phyloP scores from a whole-genome alignment of 2,329 filamentous ascomycete genomes.

The Didymella pinodella region DNA sequence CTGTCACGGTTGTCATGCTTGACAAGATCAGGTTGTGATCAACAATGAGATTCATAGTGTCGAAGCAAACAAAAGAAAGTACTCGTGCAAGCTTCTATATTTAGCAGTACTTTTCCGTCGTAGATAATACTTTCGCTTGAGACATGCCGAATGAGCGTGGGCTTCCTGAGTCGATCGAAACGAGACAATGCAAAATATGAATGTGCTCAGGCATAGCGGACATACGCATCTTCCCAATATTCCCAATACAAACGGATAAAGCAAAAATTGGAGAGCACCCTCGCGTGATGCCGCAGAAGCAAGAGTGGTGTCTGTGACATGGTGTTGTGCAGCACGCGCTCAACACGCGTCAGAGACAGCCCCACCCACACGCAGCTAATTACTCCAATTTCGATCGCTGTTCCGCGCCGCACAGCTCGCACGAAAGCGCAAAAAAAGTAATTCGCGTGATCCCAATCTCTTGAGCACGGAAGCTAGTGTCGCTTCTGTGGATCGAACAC shows the following conservation, averaged over 20 bases:
- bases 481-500: conserved; percentile 26
- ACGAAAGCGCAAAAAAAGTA: conserved; percentile 10
- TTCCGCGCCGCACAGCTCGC: neutral
- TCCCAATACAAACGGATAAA: neutral
- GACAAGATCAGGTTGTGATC: too few species aligned
- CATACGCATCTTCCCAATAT: neutral
- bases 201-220: neutral
- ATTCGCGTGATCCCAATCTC: conserved; percentile 15
- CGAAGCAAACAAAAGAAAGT: too few species aligned
- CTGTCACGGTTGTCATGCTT: too few species aligned
- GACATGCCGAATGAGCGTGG: too few species aligned
- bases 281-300: neutral
- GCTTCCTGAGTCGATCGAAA: too few species aligned
- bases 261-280: too few species aligned
- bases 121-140: neutral
- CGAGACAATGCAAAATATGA: neutral
- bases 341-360: neutral
- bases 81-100: too few species aligned
- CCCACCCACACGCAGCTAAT: neutral
- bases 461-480: conserved; percentile 22
- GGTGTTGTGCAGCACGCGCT: neutral
- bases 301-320: neutral
- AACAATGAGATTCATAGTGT: too few species aligned
- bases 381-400: neutral
- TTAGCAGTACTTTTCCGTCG: too few species aligned